Conservation (phyloP, 495 filamentous ascomycete species). For the Hyaloscypha bicolor region DNA sequence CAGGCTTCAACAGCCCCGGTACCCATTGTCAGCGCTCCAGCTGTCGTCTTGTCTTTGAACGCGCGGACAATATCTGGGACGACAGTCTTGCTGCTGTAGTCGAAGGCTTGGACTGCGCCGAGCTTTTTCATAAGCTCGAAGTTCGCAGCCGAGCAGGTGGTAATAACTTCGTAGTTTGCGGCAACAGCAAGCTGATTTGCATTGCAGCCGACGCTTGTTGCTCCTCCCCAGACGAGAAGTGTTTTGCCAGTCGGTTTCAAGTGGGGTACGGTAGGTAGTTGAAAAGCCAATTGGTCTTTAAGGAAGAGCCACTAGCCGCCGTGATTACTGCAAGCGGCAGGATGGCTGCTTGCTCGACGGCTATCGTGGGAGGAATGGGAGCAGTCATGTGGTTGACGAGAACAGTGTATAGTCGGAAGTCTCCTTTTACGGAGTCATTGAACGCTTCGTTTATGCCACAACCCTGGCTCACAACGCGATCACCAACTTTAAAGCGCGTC, state of each 20-base stretch:
- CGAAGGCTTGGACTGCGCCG: constrained; percentile 35
- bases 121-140: constrained; percentile 39
- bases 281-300: constrained; percentile 14
- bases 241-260: constrained; percentile 13
- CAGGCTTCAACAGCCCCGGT: background rate
- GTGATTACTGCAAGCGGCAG: constrained; percentile 47
- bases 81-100: constrained; percentile 11
- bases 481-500: constrained; percentile 44
- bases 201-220: constrained; percentile 36
- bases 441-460: constrained; percentile 12
- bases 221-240: constrained; percentile 17
- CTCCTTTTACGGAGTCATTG: constrained; percentile 5
- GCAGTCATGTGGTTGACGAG: constrained; percentile 6
- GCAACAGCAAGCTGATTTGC: constrained; percentile 42
- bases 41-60: constrained; percentile 8
- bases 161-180: constrained; percentile 40
- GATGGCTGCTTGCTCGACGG: constrained; percentile 36
- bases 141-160: constrained; percentile 40
- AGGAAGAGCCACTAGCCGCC: constrained; percentile 45
- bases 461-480: constrained; percentile 37
- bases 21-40: constrained; percentile 7
- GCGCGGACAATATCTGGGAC: constrained; percentile 13
- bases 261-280: constrained; percentile 5
- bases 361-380: constrained; percentile 36
- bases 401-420: constrained; percentile 14